Evolutionary conservation across 2,329 filamentous ascomycete genomes (phyloP).

Genomic region (Bipolaris gigantea): DNA sequence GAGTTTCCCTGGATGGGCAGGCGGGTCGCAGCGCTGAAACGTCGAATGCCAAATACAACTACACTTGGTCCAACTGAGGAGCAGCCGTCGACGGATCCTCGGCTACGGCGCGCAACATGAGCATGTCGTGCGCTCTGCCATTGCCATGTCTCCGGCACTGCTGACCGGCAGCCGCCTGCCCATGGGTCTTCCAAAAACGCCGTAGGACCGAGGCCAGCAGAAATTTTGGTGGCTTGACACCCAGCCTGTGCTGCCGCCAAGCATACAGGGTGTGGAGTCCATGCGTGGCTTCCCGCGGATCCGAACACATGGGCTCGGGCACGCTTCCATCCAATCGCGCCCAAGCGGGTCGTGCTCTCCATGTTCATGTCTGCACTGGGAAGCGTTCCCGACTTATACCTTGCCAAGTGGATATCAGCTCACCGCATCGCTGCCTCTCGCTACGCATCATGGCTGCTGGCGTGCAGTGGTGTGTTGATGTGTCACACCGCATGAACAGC

Average conservation of each 20-base stretch:
- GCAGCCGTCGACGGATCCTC: background rate
- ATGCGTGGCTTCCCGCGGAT: conserved; percentile 15
- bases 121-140: conserved; percentile 1
- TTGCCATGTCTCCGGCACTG: conserved; percentile 7
- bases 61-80: background rate
- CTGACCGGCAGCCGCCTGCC: background rate
- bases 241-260: conserved; percentile 4
- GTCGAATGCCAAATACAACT: conserved; percentile 11
- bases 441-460: conserved; percentile 1
- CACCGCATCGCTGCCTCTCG: conserved; percentile 10
- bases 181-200: background rate
- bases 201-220: conserved; percentile 13
- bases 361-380: conserved; percentile 4
- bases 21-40: conserved; percentile 8
- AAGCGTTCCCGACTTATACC: conserved; percentile 6
- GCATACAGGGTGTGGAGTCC: conserved; percentile 3
- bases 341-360: background rate
- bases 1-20: conserved; percentile 1
- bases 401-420: conserved; percentile 7
- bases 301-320: conserved; percentile 13
- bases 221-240: conserved; percentile 10
- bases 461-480: conserved; percentile 3
- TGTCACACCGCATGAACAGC: conserved; percentile 16
- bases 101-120: conserved; percentile 3
- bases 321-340: conserved; percentile 10